phyloP scores from a whole-genome alignment of 129 eudicot species.

The Artemisia argyi region DNA sequence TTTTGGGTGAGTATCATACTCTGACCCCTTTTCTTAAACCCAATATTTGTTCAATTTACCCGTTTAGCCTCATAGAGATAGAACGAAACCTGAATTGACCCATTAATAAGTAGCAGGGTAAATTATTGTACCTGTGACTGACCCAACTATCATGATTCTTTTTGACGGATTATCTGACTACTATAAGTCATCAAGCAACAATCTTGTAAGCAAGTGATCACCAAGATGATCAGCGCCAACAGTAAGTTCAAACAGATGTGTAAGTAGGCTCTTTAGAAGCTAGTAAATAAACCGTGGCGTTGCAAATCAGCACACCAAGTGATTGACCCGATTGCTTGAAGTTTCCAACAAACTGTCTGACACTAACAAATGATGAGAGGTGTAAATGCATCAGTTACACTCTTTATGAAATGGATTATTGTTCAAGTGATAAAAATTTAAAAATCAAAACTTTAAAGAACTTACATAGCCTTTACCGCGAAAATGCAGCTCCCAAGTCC shows the following conservation, averaged over 20 bases:
- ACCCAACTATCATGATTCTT: slow-evolving; percentile 78
- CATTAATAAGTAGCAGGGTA: background rate
- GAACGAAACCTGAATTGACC: too few relatives aligned
- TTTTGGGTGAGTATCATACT: too few relatives aligned
- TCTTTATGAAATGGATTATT: too few relatives aligned
- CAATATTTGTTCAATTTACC: too few relatives aligned
- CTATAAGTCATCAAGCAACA: slow-evolving; percentile 70
- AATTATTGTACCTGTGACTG: slow-evolving; percentile 49
- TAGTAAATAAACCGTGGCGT: slow-evolving; percentile 85
- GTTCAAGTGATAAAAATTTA: too few relatives aligned
- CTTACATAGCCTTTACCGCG: too few relatives aligned
- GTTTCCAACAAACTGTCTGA: slow-evolving; percentile 74
- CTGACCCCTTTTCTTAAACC: background rate
- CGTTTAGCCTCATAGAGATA: too few relatives aligned
- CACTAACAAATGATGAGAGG: slow-evolving; percentile 83
- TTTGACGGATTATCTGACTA: slow-evolving; percentile 82
- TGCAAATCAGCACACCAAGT: slow-evolving; percentile 79
- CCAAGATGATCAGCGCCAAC: slow-evolving; percentile 86
- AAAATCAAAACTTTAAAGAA: too few relatives aligned
- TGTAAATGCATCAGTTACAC: slow-evolving; percentile 61
- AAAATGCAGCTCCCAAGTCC: too few relatives aligned
- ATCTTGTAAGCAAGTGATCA: slow-evolving; percentile 67
- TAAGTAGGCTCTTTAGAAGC: slow-evolving; percentile 83
- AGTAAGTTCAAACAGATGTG: slow-evolving; percentile 76
- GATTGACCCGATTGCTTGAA: slow-evolving; percentile 63